A percentile compares a stretch with the other conserved stretches of the same genome.
Conservation (phyloP, 148 eudicot genomes). For the Agrostemma githago region DNA sequence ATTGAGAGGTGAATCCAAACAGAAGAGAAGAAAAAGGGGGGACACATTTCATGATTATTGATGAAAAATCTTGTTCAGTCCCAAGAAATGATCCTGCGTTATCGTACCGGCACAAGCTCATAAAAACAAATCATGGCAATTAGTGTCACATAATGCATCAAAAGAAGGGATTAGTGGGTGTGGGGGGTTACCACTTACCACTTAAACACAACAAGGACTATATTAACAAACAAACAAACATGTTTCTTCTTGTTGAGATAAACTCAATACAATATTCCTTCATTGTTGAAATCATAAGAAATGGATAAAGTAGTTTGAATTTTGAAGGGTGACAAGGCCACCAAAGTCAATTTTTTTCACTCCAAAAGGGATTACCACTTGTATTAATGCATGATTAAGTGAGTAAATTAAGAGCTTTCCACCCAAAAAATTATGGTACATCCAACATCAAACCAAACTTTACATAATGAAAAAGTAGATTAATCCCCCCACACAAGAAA, state of each 20-base stretch:
- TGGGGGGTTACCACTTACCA: background rate
- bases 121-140: constrained; percentile 17
- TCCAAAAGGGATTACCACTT: background rate
- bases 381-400: constrained; percentile 11
- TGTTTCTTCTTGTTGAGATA: no score
- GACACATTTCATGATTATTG: background rate
- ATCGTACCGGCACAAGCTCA: constrained; percentile 41
- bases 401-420: constrained; percentile 15
- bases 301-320: constrained; percentile 15
- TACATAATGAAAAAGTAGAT: constrained; percentile 17
- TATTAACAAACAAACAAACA: background rate
- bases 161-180: constrained; percentile 16
- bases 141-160: constrained; percentile 20
- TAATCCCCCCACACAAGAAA: constrained; percentile 21
- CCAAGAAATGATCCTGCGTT: constrained; percentile 33
- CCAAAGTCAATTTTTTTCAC: constrained; percentile 18
- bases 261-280: background rate
- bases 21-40: background rate
- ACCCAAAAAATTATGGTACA: constrained; percentile 16
- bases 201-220: background rate
- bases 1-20: background rate
- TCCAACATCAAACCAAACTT: constrained; percentile 22
- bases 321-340: constrained; percentile 8
- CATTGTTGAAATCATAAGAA: background rate
- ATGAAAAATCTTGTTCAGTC: constrained; percentile 12